Evolutionary conservation across 2,329 filamentous ascomycete species (phyloP), one percentile per base, ranked within the genome.

Genomic region (Xylaria sp.): DNA sequence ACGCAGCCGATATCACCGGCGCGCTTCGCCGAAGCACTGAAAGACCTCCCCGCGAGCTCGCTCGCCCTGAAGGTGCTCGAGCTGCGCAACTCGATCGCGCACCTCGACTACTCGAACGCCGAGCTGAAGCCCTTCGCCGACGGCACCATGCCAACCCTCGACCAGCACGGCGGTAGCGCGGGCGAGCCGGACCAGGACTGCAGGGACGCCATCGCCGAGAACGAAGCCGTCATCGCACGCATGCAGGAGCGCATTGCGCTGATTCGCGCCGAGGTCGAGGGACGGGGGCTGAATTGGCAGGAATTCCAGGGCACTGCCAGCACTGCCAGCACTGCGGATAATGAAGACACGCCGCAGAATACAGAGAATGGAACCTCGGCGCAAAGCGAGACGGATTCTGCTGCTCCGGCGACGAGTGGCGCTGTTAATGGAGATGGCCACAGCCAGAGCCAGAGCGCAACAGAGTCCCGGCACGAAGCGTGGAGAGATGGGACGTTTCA

Each of bases 1-100:
- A 79, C 89, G 7, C 76, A 78, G 12, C 90, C 91, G 67, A 93
- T 93, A 77, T 81, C 86, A 55, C 83, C 89, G 31, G 79, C 83
- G 20, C 87, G 87, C 77, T 93, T 93, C 82, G 88, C 90, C 76
- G 83, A 84, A 70, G 92, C 92, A 28, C 85, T 94, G 73, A 83
- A 86, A 73, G 87, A 90, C 69, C 89, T 94, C 65, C 88, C 91
- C 50, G 79, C 90, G 73, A 85, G 87, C 71, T 86, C 86, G 66
- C 89, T 94, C 7, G 90, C 92, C 81, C 85, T 91, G 80, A 94
- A 94, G 81, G 88, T 91, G 68, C 87, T 91, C 77, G 92, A 94
- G 80, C 85, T 94, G 70, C 89, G 88, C 78, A 94, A 94, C 85
- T 89, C 86, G 74, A 90, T 94, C 77, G 85, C 87, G 28, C 91